Evolutionary conservation across 345 rosid species (phyloP), one percentile per base, ranked within the genome.

Genomic region (Arabis alpina): DNA sequence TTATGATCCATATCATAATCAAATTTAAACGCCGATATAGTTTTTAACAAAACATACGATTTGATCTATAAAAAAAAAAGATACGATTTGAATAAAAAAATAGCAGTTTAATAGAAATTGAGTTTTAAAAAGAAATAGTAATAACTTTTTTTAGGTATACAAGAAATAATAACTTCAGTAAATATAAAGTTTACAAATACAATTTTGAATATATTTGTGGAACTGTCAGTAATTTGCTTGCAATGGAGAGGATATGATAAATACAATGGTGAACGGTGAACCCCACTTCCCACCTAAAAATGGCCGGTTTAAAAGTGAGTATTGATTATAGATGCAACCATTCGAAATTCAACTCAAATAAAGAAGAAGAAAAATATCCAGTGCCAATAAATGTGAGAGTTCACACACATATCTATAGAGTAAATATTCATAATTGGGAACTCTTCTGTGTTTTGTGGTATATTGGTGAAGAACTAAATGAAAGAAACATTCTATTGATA

Each of bases 231-330:
- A 74, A 67, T 14, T 52, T 60, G 43, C 10, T 52, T 60, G 43
- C n/a, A 67, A 74, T 51, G 68, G 51, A 45, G 25, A 61, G 63
- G 49, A 53, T 37, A 52, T 53, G 68, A 68, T 67, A 68, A 68
- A 75, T 75, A 74, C 63, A 52, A 53, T n/a, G 49, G 50, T 74
- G 61, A 73, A 52, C 7, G 41, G 49, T 66, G 78, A 61, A 68
- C 73, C 78, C 78, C 78, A 74, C 78, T 54, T 68, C 64, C 69
- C 78, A 75, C 78, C 78, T 75, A 74, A 74, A 67, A 53, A 61
- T 74, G 78, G 73, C 64, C 69, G 78, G 78, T 68, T 75, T 61
- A 44, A 68, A 75, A 75, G 74, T 75, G 64, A 45, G 74, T 68
- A 75, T 75, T 75, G 52, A 75, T 68, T 75, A 75, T 68, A 61